These are phyloP conservation scores for Cryptosporidium baileyi DNA, from an alignment of 169 alveolate species.

Conservation along the genomic window DNA sequence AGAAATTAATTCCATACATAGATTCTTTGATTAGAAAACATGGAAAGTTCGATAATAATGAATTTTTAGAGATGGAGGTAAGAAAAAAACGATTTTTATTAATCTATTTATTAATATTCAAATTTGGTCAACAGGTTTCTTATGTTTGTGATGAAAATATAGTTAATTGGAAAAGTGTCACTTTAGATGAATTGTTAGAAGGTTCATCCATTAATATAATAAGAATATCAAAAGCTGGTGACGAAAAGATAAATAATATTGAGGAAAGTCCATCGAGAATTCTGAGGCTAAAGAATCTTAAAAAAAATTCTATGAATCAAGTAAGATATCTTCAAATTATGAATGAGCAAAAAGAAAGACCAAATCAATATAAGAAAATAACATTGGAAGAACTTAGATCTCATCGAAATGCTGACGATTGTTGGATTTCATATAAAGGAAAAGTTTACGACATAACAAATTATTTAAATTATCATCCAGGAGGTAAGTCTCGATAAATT, in stretches of 20 bases:
- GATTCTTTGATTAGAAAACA: not conserved
- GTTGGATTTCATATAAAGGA: slow-evolving; percentile 54
- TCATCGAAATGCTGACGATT: slow-evolving; percentile 1
- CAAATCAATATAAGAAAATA: not conserved
- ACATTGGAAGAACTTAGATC: slow-evolving; percentile 12
- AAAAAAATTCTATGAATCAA: slow-evolving; percentile 31
- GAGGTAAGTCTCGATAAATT: slow-evolving; percentile 22
- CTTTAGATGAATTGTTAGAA: slow-evolving; percentile 16
- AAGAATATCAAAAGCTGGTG: slow-evolving; percentile 6
- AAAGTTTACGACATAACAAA: slow-evolving; percentile 62
- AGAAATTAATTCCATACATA: not conserved
- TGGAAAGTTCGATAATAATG: not conserved
- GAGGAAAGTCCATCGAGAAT: not conserved
- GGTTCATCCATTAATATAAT: not conserved
- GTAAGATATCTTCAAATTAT: slow-evolving; percentile 16
- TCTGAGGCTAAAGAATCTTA: not conserved
- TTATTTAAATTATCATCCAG: slow-evolving; percentile 52
- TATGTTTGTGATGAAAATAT: not conserved
- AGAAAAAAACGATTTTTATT: not conserved
- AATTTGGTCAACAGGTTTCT: not conserved
- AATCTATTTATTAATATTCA: no score
- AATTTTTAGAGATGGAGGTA: slow-evolving; percentile 36
- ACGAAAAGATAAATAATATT: not conserved
- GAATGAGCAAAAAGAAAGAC: not conserved
- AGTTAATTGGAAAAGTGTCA: slow-evolving; percentile 4